phyloP scores from a whole-genome alignment of 2,329 filamentous ascomycete genomes.

The Scytalidium lignicola region DNA sequence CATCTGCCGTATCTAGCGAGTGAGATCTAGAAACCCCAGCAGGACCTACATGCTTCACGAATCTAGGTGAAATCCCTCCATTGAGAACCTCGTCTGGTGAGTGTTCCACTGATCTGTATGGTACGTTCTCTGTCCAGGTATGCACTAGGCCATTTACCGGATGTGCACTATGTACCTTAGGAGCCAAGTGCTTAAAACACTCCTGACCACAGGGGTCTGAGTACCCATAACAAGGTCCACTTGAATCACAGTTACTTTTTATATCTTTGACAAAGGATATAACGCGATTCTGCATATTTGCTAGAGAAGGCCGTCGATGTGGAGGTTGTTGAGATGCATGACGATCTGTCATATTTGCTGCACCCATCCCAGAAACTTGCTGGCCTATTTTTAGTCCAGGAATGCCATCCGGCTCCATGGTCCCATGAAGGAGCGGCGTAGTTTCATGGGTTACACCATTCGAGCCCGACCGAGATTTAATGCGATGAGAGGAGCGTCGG shows the following conservation, averaged over 20 bases:
- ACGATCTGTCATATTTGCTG: not conserved
- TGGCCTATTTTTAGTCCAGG: not conserved
- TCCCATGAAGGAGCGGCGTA: conserved; percentile 19
- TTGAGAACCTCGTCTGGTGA: not conserved
- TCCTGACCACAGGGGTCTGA: conserved; percentile 61
- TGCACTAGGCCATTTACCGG: not conserved
- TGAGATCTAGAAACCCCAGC: conserved; percentile 3
- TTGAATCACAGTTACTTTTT: conserved; percentile 56
- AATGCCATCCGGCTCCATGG: conserved; percentile 10
- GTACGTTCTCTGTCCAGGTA: not conserved
- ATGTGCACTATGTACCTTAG: conserved; percentile 23
- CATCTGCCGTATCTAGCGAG: conserved; percentile 6
- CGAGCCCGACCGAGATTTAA: not conserved
- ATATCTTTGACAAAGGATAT: conserved; percentile 62
- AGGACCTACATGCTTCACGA: not conserved
- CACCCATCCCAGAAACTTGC: not conserved
- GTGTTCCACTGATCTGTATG: not conserved
- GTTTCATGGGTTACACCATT: conserved; percentile 18
- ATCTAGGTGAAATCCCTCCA: not conserved
- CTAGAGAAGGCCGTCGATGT: conserved; percentile 48
- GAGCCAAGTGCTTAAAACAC: conserved; percentile 54
- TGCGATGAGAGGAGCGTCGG: conserved; percentile 4
- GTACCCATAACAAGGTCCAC: conserved; percentile 58
- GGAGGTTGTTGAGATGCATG: conserved; percentile 6
- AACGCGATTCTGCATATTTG: conserved; percentile 49